A percentile compares a stretch with the other conserved stretches of the same genome.
Evolutionary conservation across 2,329 filamentous ascomycete species (phyloP).

Genomic region (Sclerotiophoma versabilis): DNA sequence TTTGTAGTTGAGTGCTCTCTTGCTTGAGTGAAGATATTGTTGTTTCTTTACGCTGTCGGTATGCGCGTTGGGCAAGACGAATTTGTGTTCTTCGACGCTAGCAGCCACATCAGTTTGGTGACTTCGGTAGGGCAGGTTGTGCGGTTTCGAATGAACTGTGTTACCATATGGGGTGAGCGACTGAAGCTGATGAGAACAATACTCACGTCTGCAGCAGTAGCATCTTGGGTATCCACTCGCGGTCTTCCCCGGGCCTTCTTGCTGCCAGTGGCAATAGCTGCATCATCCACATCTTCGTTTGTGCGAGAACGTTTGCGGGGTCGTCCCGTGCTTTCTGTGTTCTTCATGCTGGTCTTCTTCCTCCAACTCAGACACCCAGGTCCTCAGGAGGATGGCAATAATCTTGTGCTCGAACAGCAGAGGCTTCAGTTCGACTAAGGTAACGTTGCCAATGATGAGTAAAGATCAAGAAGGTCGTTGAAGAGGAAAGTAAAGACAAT

Average conservation of each 20-base stretch:
- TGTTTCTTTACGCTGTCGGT: conserved; percentile 83
- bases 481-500: neutral
- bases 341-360: conserved; percentile 30
- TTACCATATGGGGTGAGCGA: no score
- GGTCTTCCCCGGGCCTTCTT: conserved; percentile 74
- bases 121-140: neutral
- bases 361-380: no score
- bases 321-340: conserved; percentile 13
- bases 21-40: conserved; percentile 77
- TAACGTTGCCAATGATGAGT: neutral
- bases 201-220: conserved; percentile 80
- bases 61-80: conserved; percentile 83
- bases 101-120: neutral
- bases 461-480: neutral
- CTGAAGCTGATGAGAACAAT: neutral
- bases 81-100: conserved; percentile 87
- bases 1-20: conserved; percentile 72
- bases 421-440: neutral
- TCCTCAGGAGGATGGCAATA: neutral
- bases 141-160: no score
- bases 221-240: conserved; percentile 76
- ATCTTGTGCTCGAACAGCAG: neutral
- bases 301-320: conserved; percentile 43
- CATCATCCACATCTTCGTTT: conserved; percentile 35
- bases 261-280: conserved; percentile 32